phyloP scores from a whole-genome alignment of 2,329 filamentous ascomycete genomes.

The Davidsoniella australis region DNA sequence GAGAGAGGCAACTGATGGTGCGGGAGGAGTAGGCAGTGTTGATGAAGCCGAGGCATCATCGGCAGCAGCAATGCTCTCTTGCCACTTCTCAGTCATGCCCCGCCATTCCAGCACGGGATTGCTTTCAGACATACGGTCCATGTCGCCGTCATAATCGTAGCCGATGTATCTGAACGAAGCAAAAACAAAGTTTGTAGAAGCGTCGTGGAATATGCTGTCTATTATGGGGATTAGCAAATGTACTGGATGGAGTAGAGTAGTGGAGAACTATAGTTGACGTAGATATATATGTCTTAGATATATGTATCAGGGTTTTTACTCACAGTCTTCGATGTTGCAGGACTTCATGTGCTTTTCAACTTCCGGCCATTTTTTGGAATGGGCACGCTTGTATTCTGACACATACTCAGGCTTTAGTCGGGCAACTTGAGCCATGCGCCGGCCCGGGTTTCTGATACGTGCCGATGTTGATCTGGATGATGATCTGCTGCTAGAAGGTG shows the following conservation, averaged over 20 bases:
- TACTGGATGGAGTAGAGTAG: not conserved
- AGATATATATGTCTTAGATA: not conserved
- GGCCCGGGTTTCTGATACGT: not conserved
- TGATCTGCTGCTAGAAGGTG: not conserved
- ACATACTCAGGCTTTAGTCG: constrained; percentile 50
- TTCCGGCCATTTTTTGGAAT: constrained; percentile 60
- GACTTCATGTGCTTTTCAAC: constrained; percentile 60
- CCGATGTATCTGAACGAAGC: constrained; percentile 68
- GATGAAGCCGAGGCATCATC: not conserved
- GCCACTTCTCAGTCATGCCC: constrained; percentile 62
- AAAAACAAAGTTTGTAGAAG: constrained; percentile 46
- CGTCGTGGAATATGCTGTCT: constrained; percentile 62
- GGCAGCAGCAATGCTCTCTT: constrained; percentile 27
- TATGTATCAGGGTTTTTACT: constrained; percentile 15
- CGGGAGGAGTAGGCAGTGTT: not conserved
- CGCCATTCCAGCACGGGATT: constrained; percentile 63
- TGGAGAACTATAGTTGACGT: not conserved
- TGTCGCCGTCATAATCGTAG: constrained; percentile 53
- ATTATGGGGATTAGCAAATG: not conserved
- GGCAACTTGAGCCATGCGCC: constrained; percentile 53
- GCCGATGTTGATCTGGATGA: constrained; percentile 1
- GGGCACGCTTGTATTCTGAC: constrained; percentile 55
- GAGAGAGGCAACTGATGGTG: too few species aligned
- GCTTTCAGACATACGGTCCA: constrained; percentile 59
- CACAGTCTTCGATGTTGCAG: constrained; percentile 59